phyloP scores from a whole-genome alignment of 257 asterid genomes.

The Solanum paucissectum region DNA sequence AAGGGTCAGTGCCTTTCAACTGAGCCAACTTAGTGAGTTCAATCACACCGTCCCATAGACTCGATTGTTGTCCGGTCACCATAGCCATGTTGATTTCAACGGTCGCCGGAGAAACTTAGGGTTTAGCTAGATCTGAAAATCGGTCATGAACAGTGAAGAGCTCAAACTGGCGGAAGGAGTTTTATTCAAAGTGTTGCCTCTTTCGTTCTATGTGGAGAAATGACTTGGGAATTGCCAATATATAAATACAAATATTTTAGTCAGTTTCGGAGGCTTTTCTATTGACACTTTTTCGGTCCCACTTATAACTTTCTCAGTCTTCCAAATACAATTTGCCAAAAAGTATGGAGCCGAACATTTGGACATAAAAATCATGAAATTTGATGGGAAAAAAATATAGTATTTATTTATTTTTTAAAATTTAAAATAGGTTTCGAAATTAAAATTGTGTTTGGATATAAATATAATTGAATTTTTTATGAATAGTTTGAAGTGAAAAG shows the following conservation, averaged over 20 bases:
- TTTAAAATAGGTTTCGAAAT: background rate
- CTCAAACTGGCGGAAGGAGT: background rate
- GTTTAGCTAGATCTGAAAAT: background rate
- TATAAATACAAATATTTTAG: background rate
- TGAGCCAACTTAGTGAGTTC: slow-evolving; percentile 75
- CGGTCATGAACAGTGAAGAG: background rate
- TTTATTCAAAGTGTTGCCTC: background rate
- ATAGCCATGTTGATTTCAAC: slow-evolving; percentile 12
- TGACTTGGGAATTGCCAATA: background rate
- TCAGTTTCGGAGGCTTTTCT: background rate
- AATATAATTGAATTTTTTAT: no score
- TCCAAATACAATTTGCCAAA: background rate
- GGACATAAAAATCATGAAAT: background rate
- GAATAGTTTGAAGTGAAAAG: background rate
- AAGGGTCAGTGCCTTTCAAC: slow-evolving; percentile 66
- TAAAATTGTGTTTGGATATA: background rate
- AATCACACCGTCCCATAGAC: slow-evolving; percentile 49
- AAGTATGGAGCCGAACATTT: background rate
- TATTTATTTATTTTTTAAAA: no score
- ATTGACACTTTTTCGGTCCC: background rate
- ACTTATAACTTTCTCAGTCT: background rate
- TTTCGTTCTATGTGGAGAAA: background rate
- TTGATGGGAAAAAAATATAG: background rate
- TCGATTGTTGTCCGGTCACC: slow-evolving; percentile 5
- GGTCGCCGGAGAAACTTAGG: background rate